Conservation (phyloP, 805 yeast species). For the Myxozyma monticola region DNA sequence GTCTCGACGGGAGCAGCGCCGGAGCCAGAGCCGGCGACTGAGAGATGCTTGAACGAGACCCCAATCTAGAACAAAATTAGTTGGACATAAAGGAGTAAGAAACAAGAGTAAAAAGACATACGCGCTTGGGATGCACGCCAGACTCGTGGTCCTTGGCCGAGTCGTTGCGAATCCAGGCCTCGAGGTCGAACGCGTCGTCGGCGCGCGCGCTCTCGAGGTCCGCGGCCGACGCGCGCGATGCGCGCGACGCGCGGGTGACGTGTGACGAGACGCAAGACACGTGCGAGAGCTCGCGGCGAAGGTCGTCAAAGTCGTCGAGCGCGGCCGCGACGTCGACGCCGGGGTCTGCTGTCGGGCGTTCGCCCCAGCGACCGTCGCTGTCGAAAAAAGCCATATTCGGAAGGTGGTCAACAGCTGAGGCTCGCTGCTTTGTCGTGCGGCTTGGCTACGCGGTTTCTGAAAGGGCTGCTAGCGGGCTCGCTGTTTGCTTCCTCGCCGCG, state of each 20-base stretch:
- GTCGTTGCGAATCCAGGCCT: slow-evolving; percentile 25
- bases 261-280: slow-evolving; percentile 8
- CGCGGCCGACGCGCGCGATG: slow-evolving; percentile 1
- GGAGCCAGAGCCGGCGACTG: slow-evolving; percentile 23
- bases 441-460: no score
- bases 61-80: slow-evolving; percentile 12
- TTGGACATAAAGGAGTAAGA: background rate
- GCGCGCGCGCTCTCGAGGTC: background rate
- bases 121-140: slow-evolving; percentile 25
- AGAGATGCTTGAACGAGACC: slow-evolving; percentile 22
- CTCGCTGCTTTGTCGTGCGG: no score
- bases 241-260: background rate
- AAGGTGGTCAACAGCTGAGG: no score
- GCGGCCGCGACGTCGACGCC: slow-evolving; percentile 26
- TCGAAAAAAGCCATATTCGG: slow-evolving; percentile 2
- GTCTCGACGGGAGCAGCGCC: slow-evolving; percentile 20
- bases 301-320: slow-evolving; percentile 23
- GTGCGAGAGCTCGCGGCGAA: slow-evolving; percentile 26
- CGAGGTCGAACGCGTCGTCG: slow-evolving; percentile 18
- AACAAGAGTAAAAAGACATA: background rate
- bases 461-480: no score
- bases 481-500: no score
- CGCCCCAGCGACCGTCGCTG: slow-evolving; percentile 30
- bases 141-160: slow-evolving; percentile 11
- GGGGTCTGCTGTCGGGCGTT: slow-evolving; percentile 4